These are phyloP conservation scores for Russula lepida DNA, from an alignment of 768 basidiomycete species.

Conservation along the genomic window DNA sequence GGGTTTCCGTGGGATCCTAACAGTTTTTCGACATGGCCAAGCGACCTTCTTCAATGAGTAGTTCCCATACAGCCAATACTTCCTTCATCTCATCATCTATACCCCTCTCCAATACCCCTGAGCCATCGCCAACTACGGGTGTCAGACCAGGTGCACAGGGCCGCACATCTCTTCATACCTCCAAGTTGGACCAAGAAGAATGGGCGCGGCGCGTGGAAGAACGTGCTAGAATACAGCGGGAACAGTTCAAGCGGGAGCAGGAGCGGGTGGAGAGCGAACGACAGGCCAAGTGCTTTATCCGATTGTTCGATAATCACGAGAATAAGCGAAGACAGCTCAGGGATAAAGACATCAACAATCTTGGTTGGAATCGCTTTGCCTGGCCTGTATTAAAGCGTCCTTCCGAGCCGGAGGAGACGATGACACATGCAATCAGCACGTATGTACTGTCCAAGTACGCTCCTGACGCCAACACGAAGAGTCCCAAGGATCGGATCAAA, in stretches of 20 bases:
- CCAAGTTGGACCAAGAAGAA: conserved; percentile 37
- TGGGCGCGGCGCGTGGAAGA: conserved; percentile 59
- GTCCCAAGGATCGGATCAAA: conserved; percentile 62
- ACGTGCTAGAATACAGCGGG: conserved; percentile 54
- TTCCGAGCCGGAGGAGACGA: conserved; percentile 51
- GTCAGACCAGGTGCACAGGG: conserved; percentile 15
- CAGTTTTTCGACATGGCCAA: no score
- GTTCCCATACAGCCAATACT: conserved; percentile 12
- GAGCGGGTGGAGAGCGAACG: conserved; percentile 45
- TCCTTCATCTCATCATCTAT: conserved; percentile 11
- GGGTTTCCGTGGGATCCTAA: no score
- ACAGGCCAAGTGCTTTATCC: conserved; percentile 32
- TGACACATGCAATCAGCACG: conserved; percentile 43
- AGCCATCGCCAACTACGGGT: conserved; percentile 4
- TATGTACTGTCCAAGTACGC: conserved; percentile 54
- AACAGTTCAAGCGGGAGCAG: conserved; percentile 61
- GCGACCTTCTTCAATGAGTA: conserved; percentile 17
- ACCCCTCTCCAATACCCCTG: conserved; percentile 7
- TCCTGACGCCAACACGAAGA: conserved; percentile 45
- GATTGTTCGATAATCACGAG: conserved; percentile 54
- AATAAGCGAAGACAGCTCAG: conserved; percentile 45
- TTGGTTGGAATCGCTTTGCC: conserved; percentile 62
- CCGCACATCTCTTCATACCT: conserved; percentile 21
- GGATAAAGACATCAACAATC: conserved; percentile 30
- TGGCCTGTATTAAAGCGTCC: conserved; percentile 65